phyloP scores from a whole-genome alignment of 805 yeast genomes.

The Saturnispora silvae region DNA sequence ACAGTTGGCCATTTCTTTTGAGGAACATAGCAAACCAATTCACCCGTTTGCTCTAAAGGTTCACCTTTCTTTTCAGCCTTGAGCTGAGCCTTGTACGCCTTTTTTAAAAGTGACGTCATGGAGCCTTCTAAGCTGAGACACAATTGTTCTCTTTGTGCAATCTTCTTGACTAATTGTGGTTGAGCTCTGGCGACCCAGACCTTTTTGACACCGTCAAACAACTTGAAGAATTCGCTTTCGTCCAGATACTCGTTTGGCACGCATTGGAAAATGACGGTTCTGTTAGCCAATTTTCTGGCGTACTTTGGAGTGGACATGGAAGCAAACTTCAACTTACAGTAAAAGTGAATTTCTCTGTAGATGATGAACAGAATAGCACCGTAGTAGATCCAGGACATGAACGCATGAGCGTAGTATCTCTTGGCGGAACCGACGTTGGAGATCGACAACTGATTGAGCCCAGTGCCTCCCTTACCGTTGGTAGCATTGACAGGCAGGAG shows the following conservation, averaged over 20 bases:
- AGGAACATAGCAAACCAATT: slow-evolving; percentile 49
- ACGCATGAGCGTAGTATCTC: slow-evolving; percentile 79
- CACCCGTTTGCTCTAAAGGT: slow-evolving; percentile 33
- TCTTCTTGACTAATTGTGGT: slow-evolving; percentile 41
- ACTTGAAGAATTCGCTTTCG: slow-evolving; percentile 59
- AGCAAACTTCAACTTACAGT: slow-evolving; percentile 65
- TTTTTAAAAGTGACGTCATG: slow-evolving; percentile 43
- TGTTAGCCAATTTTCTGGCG: slow-evolving; percentile 60
- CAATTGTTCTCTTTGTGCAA: slow-evolving; percentile 47
- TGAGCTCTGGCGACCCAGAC: slow-evolving; percentile 71
- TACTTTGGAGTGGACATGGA: slow-evolving; percentile 74
- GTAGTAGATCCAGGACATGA: slow-evolving; percentile 71
- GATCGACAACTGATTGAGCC: slow-evolving; percentile 68
- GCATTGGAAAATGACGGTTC: slow-evolving; percentile 76
- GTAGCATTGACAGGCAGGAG: slow-evolving; percentile 79
- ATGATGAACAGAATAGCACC: slow-evolving; percentile 59
- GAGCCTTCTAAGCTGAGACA: slow-evolving; percentile 60
- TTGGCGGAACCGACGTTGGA: slow-evolving; percentile 53
- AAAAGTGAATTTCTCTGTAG: slow-evolving; percentile 75
- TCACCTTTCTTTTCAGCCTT: slow-evolving; percentile 61
- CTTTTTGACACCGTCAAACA: slow-evolving; percentile 73
- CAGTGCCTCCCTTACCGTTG: slow-evolving; percentile 47
- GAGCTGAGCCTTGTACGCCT: slow-evolving; percentile 51
- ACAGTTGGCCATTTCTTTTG: slow-evolving; percentile 58
- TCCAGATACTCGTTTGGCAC: slow-evolving; percentile 68